A percentile compares a stretch with the other conserved stretches of the same genome.
Conservation (phyloP, 2,329 filamentous ascomycete genomes). For the Neofusicoccum ribis region DNA sequence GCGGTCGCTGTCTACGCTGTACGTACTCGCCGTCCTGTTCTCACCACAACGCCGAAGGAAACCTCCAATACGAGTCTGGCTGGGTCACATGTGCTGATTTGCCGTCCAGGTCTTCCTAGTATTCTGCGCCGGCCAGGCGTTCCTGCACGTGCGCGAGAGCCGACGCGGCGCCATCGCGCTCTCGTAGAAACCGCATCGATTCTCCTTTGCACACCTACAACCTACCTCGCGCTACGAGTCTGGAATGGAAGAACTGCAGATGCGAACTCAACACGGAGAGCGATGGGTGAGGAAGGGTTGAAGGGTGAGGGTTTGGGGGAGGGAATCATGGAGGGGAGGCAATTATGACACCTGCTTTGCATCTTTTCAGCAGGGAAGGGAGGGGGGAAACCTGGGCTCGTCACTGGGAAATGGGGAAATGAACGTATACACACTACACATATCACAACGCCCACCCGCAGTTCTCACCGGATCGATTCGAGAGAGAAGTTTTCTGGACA, state of each 20-base stretch:
- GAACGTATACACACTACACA: neutral
- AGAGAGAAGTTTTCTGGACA: neutral
- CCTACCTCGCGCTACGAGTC: too few species aligned
- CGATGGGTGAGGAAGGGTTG: neutral
- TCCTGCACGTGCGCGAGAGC: conserved; percentile 80
- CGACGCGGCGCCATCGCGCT: conserved; percentile 82
- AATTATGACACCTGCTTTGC: neutral
- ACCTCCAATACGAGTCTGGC: too few species aligned
- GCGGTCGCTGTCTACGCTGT: conserved; percentile 88
- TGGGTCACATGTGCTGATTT: neutral
- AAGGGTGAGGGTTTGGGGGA: neutral
- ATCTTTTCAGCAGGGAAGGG: neutral
- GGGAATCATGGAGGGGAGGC: too few species aligned
- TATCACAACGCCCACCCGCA: neutral
- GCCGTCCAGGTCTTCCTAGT: conserved; percentile 73
- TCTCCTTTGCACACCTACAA: neutral
- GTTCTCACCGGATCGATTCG: neutral
- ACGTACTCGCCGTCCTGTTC: conserved; percentile 44
- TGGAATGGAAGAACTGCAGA: too few species aligned
- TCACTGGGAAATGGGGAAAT: neutral
- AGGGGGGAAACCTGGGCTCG: neutral
- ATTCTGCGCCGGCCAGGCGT: conserved; percentile 87
- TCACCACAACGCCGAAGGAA: neutral
- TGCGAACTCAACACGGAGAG: neutral
- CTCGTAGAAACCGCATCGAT: conserved; percentile 38